Conservation (phyloP, 2,329 filamentous ascomycete species). For the Monilinia laxa region DNA sequence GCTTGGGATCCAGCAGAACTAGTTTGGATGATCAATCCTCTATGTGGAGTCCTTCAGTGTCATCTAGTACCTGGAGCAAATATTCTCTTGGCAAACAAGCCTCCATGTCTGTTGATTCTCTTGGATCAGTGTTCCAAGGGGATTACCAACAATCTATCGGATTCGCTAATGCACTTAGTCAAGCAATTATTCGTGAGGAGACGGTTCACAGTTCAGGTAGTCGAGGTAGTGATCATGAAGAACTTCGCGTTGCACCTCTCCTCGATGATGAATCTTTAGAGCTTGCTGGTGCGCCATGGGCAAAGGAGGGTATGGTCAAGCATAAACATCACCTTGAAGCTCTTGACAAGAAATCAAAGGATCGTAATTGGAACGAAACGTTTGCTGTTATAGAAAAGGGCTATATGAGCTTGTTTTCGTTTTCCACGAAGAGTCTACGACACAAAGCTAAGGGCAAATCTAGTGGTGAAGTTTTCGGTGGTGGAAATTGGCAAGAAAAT, state of each 20-base stretch:
- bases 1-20: constrained; percentile 85
- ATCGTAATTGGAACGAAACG: constrained; percentile 90
- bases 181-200: constrained; percentile 94
- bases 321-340: constrained; percentile 96
- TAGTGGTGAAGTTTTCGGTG: constrained; percentile 71
- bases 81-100: constrained; percentile 88
- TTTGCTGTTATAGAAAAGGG: constrained; percentile 97
- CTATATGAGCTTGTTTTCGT: constrained; percentile 90
- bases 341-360: constrained; percentile 87
- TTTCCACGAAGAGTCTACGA: constrained; percentile 74
- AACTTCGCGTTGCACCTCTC: constrained; percentile 56
- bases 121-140: constrained; percentile 72
- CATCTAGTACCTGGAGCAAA: constrained; percentile 93
- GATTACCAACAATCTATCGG: constrained; percentile 97
- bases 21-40: constrained; percentile 90
- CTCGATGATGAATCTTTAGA: constrained; percentile 92
- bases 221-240: constrained; percentile 38
- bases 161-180: constrained; percentile 93
- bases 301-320: constrained; percentile 92
- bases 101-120: constrained; percentile 88
- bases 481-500: constrained; percentile 98
- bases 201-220: constrained; percentile 52
- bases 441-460: constrained; percentile 61
- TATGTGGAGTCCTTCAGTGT: constrained; percentile 78
- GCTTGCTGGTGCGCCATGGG: constrained; percentile 92